Percentiles rank a stretch among this genome's conserved stretches.
Conservation (phyloP, 208 protist species). For the Naegleria gruberi region DNA sequence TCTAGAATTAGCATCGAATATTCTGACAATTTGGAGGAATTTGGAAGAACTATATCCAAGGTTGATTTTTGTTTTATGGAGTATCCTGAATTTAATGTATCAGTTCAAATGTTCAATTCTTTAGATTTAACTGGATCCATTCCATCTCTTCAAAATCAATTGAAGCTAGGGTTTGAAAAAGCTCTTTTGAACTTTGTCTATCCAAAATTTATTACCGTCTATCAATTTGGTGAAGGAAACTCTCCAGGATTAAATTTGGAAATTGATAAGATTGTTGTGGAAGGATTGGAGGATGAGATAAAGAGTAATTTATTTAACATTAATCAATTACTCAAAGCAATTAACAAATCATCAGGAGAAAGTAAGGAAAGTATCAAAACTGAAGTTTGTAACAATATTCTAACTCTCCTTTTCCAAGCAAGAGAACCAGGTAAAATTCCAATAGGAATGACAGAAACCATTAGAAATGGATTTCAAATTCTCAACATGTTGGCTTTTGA, state of each 20-base stretch:
- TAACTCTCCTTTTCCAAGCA: not conserved
- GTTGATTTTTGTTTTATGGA: not conserved
- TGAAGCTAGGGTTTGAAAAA: constrained; percentile 4
- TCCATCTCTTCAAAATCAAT: not conserved
- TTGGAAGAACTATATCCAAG: constrained; percentile 7
- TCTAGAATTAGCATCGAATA: not conserved
- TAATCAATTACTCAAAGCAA: constrained; percentile 12
- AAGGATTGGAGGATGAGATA: not conserved
- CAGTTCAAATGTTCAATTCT: constrained; percentile 16
- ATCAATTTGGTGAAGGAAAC: not conserved
- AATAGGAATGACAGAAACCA: not conserved
- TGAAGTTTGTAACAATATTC: not conserved
- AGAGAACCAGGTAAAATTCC: not conserved
- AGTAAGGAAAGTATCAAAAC: not conserved
- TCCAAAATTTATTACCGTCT: not conserved
- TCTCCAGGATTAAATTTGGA: not conserved
- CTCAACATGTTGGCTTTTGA: not conserved
- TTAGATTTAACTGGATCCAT: not conserved
- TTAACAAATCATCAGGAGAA: not conserved
- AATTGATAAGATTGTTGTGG: not conserved
- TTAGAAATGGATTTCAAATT: not conserved
- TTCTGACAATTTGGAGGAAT: not conserved
- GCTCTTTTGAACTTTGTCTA: not conserved
- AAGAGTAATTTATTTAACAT: constrained; percentile 12
- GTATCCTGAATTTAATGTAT: not conserved